Evolutionary conservation across 202 grass and related monocot genomes (phyloP), one percentile per base, ranked within the genome.

Genomic region (Carex sylvatica): DNA sequence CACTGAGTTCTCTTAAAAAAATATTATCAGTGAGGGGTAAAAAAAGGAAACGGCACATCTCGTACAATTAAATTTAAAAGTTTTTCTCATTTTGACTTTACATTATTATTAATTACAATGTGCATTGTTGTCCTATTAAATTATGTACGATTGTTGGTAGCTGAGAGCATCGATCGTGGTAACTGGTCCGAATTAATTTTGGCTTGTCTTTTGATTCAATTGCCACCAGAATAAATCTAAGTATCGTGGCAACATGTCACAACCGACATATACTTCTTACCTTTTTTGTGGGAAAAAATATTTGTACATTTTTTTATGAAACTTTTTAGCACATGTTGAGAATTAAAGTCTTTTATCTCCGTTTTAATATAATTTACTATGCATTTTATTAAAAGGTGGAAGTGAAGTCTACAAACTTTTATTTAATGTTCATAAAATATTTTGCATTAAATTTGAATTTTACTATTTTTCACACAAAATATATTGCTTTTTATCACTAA

Each of bases 221-320:
- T 75, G 12, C 24, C 72, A 75, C 22, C 13, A 74, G 51, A 75
- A 35, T 19, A 11, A 58, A 58, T 77, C 36, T 53, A 77, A 20
- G 73, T 24, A 77, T 77, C 51, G 73, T 56, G 73, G 26, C 9
- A 77, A 77, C 73, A 58, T 77, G 51, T 19, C 28, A 76, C 16
- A 15, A 77, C 72, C 72, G 52, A 77, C 73, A 28, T 35, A 18
- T 31, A 15, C 2, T 54, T 54, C 9, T 18, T 75, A 31, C 40
- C 10, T 14, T 49, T 74, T 73, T 15, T n/a, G 6, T 4, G 10
- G 16, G 66, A 42, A 70, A 38, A 40, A 40, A 4, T 4, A 30
- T 65, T 65, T 28, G 5, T 65, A 16, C 12, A 65, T 65, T 65
- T 65, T 49, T 49, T 49, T 49, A 49, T 49, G 10, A 49, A 49